Conservation (phyloP, 2,329 filamentous ascomycete species). For the Scopulariopsis brevicaulis region DNA sequence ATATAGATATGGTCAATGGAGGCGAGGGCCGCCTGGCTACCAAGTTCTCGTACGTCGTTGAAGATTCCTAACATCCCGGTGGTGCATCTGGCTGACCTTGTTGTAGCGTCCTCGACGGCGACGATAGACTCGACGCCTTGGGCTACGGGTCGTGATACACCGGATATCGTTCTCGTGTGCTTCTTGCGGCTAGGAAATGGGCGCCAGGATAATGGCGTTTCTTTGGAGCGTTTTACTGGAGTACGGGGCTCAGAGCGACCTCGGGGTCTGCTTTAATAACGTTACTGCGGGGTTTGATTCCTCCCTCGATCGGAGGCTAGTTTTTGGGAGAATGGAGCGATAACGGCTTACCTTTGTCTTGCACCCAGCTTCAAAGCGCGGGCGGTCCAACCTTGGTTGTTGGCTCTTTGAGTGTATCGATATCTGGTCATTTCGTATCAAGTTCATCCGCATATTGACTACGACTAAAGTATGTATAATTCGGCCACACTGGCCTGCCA, state of each 20-base stretch:
- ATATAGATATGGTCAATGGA: constrained; percentile 87
- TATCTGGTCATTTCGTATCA: not conserved
- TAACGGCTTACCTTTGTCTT: not conserved
- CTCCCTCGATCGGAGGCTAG: not conserved
- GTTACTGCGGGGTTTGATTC: not conserved
- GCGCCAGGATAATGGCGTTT: not conserved
- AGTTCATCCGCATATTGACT: not conserved
- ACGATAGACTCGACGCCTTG: constrained; percentile 41
- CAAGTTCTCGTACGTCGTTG: constrained; percentile 42
- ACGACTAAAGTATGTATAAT: not conserved
- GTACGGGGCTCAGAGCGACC: not conserved
- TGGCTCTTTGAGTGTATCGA: not conserved
- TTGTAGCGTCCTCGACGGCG: constrained; percentile 39
- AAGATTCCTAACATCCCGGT: not conserved
- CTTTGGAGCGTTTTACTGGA: not conserved
- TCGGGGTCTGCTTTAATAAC: not conserved
- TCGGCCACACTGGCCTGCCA: not conserved
- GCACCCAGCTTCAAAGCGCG: not conserved
- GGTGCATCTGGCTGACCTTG: not conserved
- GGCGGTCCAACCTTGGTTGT: not conserved
- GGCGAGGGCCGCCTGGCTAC: constrained; percentile 87
- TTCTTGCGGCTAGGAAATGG: not conserved
- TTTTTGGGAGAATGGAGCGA: not conserved
- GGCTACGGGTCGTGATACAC: constrained; percentile 26
- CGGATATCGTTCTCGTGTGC: not conserved